Evolutionary conservation across 2,329 filamentous ascomycete species (phyloP).

Genomic region (Furcasterigmium furcatum): DNA sequence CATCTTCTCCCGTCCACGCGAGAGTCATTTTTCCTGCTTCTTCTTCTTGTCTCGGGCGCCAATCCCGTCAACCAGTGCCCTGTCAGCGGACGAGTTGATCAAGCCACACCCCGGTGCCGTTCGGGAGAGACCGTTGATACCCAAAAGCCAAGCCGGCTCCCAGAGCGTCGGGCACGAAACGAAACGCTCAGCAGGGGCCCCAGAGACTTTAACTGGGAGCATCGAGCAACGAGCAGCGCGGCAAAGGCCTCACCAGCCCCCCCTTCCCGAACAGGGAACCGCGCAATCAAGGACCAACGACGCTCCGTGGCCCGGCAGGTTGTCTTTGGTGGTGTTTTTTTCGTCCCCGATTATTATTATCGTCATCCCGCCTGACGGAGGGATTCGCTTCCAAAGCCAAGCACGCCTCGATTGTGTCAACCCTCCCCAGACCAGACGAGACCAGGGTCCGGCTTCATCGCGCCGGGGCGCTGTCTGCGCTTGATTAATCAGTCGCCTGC

Average conservation of each 20-base stretch:
- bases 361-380: constrained; percentile 4
- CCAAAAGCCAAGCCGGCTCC: constrained; percentile 11
- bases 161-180: constrained; percentile 10
- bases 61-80: not conserved
- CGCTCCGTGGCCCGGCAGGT: constrained; percentile 7
- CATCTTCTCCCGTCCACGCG: too few relatives aligned
- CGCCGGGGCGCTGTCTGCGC: not conserved
- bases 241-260: not conserved
- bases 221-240: too few relatives aligned
- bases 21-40: too few relatives aligned
- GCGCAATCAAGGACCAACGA: constrained; percentile 5
- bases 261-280: constrained; percentile 5
- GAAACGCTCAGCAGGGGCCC: constrained; percentile 1
- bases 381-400: too few relatives aligned
- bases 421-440: not conserved
- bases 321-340: constrained; percentile 5
- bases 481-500: not conserved
- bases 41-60: constrained; percentile 1
- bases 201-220: too few relatives aligned
- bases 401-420: too few relatives aligned
- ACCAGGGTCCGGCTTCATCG: not conserved
- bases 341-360: constrained; percentile 10
- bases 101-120: not conserved
- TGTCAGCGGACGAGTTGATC: too few relatives aligned
- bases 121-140: constrained; percentile 8